Percentiles rank a stretch among this genome's conserved stretches.
Conservation (phyloP, 345 rosid species). For the Linum lewisii region DNA sequence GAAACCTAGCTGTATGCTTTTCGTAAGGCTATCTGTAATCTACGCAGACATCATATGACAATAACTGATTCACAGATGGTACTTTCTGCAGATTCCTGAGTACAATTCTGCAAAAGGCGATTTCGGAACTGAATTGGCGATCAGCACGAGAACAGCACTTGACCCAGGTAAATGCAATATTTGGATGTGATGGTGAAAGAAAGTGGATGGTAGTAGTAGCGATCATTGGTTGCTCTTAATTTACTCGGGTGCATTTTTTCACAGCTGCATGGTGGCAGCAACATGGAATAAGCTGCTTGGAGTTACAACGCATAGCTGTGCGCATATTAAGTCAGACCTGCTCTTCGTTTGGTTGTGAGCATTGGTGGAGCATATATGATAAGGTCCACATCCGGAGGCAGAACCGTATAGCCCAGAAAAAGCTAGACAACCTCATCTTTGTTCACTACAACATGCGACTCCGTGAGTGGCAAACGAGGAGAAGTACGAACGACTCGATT, state of each 20-base stretch:
- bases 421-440: constrained; percentile 49
- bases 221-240: background rate
- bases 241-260: background rate
- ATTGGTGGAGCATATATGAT: constrained; percentile 61
- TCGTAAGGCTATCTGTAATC: too few species aligned
- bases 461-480: constrained; percentile 41
- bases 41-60: too few species aligned
- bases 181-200: background rate
- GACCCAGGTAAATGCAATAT: constrained; percentile 54
- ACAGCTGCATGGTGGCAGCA: constrained; percentile 11
- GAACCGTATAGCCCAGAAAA: constrained; percentile 42
- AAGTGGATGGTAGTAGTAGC: too few species aligned
- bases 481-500: constrained; percentile 29
- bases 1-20: background rate
- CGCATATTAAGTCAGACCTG: constrained; percentile 84
- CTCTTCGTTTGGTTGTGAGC: constrained; percentile 67
- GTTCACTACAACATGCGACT: constrained; percentile 72
- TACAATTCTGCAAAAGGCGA: constrained; percentile 68
- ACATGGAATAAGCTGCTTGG: constrained; percentile 27
- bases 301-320: constrained; percentile 74
- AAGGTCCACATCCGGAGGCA: constrained; percentile 44
- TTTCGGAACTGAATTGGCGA: constrained; percentile 71
- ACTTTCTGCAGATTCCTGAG: constrained; percentile 53
- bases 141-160: constrained; percentile 68
- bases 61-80: too few species aligned